phyloP scores from a whole-genome alignment of 148 eudicot species.

The Silene latifolia region DNA sequence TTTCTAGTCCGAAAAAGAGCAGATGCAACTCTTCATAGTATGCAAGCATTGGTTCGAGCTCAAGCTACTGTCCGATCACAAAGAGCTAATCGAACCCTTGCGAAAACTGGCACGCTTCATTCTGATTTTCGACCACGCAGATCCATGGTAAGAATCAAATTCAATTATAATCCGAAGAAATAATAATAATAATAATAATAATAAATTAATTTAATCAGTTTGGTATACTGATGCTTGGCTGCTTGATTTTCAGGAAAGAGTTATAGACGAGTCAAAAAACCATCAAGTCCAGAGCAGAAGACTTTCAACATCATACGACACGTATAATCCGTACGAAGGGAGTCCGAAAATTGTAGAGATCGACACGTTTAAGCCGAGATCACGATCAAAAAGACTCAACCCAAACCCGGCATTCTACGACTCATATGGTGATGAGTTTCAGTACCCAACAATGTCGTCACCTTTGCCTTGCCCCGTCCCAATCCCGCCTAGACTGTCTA shows the following conservation, averaged over 20 bases:
- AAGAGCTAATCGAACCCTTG: conserved; percentile 43
- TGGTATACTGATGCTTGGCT: neutral
- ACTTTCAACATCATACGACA: conserved; percentile 57
- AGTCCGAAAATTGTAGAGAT: conserved; percentile 90
- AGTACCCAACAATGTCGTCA: conserved; percentile 51
- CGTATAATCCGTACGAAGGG: conserved; percentile 43
- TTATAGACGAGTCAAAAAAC: conserved; percentile 49
- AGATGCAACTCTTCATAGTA: conserved; percentile 71
- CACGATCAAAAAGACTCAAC: conserved; percentile 59
- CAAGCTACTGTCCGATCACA: conserved; percentile 64
- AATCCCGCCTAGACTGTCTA: conserved; percentile 39
- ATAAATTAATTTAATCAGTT: neutral
- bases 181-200: too few species aligned
- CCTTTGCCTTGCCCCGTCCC: conserved; percentile 54
- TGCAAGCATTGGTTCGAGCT: conserved; percentile 87
- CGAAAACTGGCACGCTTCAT: conserved; percentile 25
- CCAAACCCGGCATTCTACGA: conserved; percentile 41
- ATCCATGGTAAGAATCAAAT: conserved; percentile 44
- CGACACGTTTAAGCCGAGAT: conserved; percentile 61
- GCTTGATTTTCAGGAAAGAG: conserved; percentile 43
- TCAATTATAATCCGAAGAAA: neutral
- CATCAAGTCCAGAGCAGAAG: conserved; percentile 68
- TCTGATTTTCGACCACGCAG: conserved; percentile 48
- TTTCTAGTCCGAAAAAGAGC: conserved; percentile 80
- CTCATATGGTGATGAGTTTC: conserved; percentile 34